Percentiles rank a stretch among this genome's conserved stretches.
These are phyloP conservation scores for Phtheirospermum japonicum DNA, from an alignment of 257 asterid genomes.

Conservation along the genomic window DNA sequence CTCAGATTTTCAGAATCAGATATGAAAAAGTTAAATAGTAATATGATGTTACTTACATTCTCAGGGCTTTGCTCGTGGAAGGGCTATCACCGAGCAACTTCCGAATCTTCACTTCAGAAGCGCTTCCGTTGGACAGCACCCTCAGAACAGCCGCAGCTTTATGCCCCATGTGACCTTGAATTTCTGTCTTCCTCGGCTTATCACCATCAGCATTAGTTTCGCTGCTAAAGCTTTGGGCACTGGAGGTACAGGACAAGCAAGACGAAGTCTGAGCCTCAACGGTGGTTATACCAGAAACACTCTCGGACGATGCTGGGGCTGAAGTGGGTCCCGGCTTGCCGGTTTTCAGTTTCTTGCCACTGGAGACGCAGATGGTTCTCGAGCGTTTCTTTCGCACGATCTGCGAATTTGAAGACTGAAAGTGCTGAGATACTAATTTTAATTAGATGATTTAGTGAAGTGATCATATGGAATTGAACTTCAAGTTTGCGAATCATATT, in stretches of 20 bases:
- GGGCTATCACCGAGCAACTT: constrained; percentile 93
- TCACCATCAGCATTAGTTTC: constrained; percentile 27
- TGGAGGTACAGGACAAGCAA: constrained; percentile 49
- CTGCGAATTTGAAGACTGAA: constrained; percentile 30
- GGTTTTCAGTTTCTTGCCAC: constrained; percentile 41
- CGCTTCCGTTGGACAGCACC: constrained; percentile 57
- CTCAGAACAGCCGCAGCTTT: constrained; percentile 68
- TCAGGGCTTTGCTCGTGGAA: constrained; percentile 96
- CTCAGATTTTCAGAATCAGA: constrained; percentile 17
- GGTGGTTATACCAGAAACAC: constrained; percentile 44
- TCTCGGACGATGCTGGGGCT: constrained; percentile 40
- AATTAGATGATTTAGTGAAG: too few relatives aligned
- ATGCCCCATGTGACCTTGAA: constrained; percentile 56
- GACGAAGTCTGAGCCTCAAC: constrained; percentile 38
- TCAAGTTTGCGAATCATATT: not conserved
- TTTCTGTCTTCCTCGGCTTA: constrained; percentile 35
- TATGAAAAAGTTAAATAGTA: not conserved
- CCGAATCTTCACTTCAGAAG: constrained; percentile 88
- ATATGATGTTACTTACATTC: constrained; percentile 52
- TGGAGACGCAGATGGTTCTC: constrained; percentile 47
- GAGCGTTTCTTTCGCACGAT: constrained; percentile 74
- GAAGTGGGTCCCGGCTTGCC: constrained; percentile 28
- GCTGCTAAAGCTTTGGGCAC: constrained; percentile 34
- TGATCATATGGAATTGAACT: not conserved
- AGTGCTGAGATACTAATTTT: too few relatives aligned